Evolutionary conservation across 306 rosid genomes (phyloP), one percentile per base, ranked within the genome.

Genomic region (Heteromeles arbutifolia): DNA sequence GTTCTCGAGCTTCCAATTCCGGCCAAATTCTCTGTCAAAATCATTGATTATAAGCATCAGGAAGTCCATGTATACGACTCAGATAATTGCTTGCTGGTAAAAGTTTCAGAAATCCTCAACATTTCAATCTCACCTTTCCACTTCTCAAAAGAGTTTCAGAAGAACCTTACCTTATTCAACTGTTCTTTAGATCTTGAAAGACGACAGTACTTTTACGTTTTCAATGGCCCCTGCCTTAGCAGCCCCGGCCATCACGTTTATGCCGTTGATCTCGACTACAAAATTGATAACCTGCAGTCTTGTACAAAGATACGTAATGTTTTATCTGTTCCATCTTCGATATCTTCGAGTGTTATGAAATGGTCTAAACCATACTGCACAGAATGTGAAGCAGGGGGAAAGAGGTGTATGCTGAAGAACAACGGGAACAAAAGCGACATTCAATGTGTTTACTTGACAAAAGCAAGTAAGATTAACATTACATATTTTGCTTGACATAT

Each of bases 281-380:
- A 17, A 53, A 53, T 53, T 53, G 58, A 53, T 53, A 53, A 53
- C 12, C 5, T 78, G 5, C 70, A 29, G 0, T 26, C 28, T 58
- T 82, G 90, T 71, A 79, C 74, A 11, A 87, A 79, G 79, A 74
- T 87, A 12, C 68, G 29, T 37, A 65, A 53, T 66, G 11, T 54
- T 69, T 31, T 65, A 24, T 67, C 70, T 11, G 22, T 74, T 72
- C 79, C 78, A 24, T 1, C 2, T 41, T 41, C 45, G 45, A 13
- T 76, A 24, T 1, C 2, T 41, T 41, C 45, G 45, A 13, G 45
- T 41, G 45, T 41, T 28, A 44, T 88, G 77, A 67, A 1, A 12
- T 83, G 88, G 90, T 72, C 73, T 6, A 25, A 13, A 10, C 90
- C 92, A 24, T 11, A 34, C 6, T 86, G 88, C 17, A 29, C 29